Percentiles rank a stretch among this genome's conserved stretches.
Conservation (phyloP, 257 asterid genomes). For the Prunella vulgaris region DNA sequence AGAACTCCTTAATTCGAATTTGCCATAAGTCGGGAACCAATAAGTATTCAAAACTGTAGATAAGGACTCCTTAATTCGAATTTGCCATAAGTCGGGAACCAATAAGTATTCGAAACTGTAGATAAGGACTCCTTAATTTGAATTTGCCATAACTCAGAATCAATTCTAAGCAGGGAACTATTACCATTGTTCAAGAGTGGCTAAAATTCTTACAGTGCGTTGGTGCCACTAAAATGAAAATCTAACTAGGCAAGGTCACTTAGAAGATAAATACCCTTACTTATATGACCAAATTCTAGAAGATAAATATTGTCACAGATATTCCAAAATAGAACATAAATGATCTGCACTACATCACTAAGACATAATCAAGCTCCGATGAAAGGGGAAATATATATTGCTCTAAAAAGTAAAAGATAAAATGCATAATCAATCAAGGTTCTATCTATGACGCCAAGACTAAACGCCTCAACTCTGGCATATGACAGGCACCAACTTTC, state of each 20-base stretch:
- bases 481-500: background rate
- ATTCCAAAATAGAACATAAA: background rate
- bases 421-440: background rate
- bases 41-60: background rate
- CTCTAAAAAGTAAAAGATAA: background rate
- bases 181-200: slow-evolving; percentile 8
- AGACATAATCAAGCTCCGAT: background rate
- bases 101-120: background rate
- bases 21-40: too few relatives aligned
- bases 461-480: background rate
- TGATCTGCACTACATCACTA: background rate
- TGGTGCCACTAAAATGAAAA: slow-evolving; percentile 13
- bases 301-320: background rate
- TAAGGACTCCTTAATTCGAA: background rate
- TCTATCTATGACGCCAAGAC: background rate
- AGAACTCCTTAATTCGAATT: background rate
- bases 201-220: slow-evolving; percentile 9
- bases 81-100: background rate
- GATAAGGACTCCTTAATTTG: background rate
- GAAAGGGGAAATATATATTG: background rate
- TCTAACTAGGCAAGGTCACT: slow-evolving; percentile 2
- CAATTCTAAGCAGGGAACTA: slow-evolving; percentile 16
- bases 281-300: slow-evolving; percentile 12
- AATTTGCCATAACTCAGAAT: background rate
- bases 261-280: background rate